These are phyloP conservation scores for Cynara cardunculus DNA, from an alignment of 129 eudicot genomes.

Conservation along the genomic window DNA sequence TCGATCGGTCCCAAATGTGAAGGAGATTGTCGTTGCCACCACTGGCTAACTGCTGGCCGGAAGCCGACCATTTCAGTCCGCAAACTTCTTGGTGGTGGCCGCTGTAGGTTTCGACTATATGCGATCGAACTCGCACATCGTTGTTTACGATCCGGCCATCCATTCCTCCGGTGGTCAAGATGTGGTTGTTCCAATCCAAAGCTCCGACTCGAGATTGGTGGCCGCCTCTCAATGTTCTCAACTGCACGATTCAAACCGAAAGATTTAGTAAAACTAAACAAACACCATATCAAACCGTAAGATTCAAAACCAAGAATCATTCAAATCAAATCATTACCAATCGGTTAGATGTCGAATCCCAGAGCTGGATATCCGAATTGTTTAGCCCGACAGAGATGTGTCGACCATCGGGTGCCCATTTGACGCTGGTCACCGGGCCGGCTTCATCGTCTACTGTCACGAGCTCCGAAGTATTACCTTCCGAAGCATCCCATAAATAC, in stretches of 20 bases:
- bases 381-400: conserved; percentile 75
- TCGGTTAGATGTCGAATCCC: conserved; percentile 76
- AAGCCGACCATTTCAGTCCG: conserved; percentile 91
- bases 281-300: not conserved
- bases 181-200: conserved; percentile 85
- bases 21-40: conserved; percentile 97
- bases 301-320: not conserved
- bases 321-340: conserved; percentile 34
- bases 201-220: conserved; percentile 80
- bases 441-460: conserved; percentile 69
- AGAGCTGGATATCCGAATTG: conserved; percentile 81
- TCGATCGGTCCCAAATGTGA: conserved; percentile 85
- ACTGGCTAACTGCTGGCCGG: conserved; percentile 86
- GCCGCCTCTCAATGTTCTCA: conserved; percentile 75
- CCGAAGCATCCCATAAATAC: conserved; percentile 83
- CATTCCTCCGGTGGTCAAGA: conserved; percentile 91
- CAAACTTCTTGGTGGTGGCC: conserved; percentile 94
- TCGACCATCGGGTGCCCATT: conserved; percentile 88
- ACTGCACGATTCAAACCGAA: conserved; percentile 34
- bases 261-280: not conserved
- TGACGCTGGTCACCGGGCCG: conserved; percentile 86
- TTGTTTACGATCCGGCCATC: conserved; percentile 85
- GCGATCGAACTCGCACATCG: conserved; percentile 67
- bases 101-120: conserved; percentile 58
- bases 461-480: conserved; percentile 68